phyloP scores from a whole-genome alignment of 345 rosid species.

The Odontarrhena argentea region DNA sequence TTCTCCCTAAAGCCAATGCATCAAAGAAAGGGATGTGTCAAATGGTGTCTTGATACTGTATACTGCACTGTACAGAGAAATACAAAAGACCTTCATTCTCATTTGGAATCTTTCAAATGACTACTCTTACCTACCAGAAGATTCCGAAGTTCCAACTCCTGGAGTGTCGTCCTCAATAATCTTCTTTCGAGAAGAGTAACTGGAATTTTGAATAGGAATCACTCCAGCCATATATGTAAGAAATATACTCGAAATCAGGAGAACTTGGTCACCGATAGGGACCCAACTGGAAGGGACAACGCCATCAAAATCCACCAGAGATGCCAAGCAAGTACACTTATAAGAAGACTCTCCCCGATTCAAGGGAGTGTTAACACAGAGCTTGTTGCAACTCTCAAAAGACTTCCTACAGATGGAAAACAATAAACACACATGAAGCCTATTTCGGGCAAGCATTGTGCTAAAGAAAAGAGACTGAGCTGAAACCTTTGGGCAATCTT shows the following conservation, averaged over 20 bases:
- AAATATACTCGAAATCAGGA: slow-evolving; percentile 65
- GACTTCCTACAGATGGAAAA: slow-evolving; percentile 44
- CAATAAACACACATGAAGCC: too few species aligned
- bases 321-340: slow-evolving; percentile 52
- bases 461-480: not conserved
- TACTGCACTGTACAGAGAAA: not conserved
- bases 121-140: slow-evolving; percentile 96
- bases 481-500: slow-evolving; percentile 43
- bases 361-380: slow-evolving; percentile 32
- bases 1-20: slow-evolving; percentile 47
- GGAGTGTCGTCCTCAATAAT: slow-evolving; percentile 29
- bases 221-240: slow-evolving; percentile 88
- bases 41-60: too few species aligned
- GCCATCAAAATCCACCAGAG: slow-evolving; percentile 57
- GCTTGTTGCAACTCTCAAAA: slow-evolving; percentile 40
- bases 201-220: slow-evolving; percentile 54
- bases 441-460: too few species aligned
- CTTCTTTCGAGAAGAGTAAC: slow-evolving; percentile 40
- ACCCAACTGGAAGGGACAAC: slow-evolving; percentile 56
- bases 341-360: slow-evolving; percentile 39
- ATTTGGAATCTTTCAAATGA: slow-evolving; percentile 36
- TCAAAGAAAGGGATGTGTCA: slow-evolving; percentile 17
- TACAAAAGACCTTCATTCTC: not conserved
- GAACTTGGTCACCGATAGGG: slow-evolving; percentile 69
- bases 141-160: slow-evolving; percentile 45